Evolutionary conservation across 768 basidiomycete genomes (phyloP), one percentile per base, ranked within the genome.

Genomic region (Porpolomopsis calyptriformis): DNA sequence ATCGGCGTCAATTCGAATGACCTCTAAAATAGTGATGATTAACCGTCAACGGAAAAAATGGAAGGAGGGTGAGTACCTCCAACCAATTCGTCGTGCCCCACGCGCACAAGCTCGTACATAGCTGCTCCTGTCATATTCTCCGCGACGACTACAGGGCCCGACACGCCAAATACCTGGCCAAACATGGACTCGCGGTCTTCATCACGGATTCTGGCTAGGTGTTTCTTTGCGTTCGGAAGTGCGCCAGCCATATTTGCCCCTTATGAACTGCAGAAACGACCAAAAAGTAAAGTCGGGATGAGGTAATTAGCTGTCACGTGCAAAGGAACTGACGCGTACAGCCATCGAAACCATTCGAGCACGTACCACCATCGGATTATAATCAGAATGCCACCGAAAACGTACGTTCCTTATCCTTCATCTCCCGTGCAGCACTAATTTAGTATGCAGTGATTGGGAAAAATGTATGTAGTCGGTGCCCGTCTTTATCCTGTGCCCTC

Each of bases 311-410:
- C n/a, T n/a, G n/a, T n/a, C n/a, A n/a, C n/a, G n/a, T n/a, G n/a
- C n/a, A n/a, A n/a, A n/a, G n/a, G n/a, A n/a, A n/a, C n/a, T n/a
- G n/a, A n/a, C n/a, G n/a, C n/a, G n/a, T n/a, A n/a, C n/a, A n/a
- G n/a, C n/a, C n/a, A n/a, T n/a, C n/a, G n/a, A n/a, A n/a, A n/a
- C n/a, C n/a, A n/a, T n/a, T n/a, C n/a, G n/a, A n/a, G n/a, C n/a
- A n/a, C n/a, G n/a, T n/a, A n/a, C n/a, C n/a, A n/a, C n/a, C n/a
- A n/a, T n/a, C n/a, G n/a, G n/a, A n/a, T n/a, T n/a, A n/a, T n/a
- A n/a, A n/a, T n/a, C n/a, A n/a, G n/a, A n/a, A n/a, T 98, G 94
- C 76, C 94, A 38, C 91, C 94, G 33, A 94, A 94, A 85, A 75
- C 88, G 91, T 94, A 62, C 69, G 92, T 76, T 14, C 42, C 3